phyloP scores from a whole-genome alignment of 2,329 filamentous ascomycete genomes.

The Tolypocladium ophioglossoides region DNA sequence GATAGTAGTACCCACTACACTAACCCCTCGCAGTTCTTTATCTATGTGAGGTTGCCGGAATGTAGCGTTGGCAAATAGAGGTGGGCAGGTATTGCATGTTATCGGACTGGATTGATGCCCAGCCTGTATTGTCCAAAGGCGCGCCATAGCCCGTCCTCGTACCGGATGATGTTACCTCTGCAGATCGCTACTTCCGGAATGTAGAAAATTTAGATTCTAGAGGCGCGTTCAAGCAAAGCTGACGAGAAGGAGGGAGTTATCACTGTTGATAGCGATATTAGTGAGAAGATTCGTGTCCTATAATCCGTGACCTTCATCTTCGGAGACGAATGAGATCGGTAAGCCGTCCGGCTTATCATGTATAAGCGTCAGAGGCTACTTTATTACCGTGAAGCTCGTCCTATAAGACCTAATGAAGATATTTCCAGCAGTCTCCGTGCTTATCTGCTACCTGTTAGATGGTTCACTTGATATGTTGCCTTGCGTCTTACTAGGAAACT shows the following conservation, averaged over 20 bases:
- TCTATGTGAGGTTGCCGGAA: not conserved
- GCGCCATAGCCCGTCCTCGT: not conserved
- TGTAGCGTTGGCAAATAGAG: not conserved
- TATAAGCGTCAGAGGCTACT: not conserved
- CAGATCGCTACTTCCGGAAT: not conserved
- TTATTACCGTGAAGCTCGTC: not conserved
- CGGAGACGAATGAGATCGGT: slow-evolving; percentile 1
- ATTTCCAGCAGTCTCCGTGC: not conserved
- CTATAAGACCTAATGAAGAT: not conserved
- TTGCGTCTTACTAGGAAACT: slow-evolving; percentile 1
- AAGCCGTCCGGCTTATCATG: not conserved
- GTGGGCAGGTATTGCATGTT: not conserved
- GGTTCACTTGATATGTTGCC: not conserved
- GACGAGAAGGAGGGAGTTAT: not conserved
- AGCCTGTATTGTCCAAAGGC: slow-evolving; percentile 1
- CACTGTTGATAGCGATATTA: not conserved
- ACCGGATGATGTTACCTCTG: not conserved
- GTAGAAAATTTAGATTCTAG: not conserved
- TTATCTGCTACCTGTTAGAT: slow-evolving; percentile 1
- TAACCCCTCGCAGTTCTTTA: not conserved
- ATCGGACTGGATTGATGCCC: not conserved
- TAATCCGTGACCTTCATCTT: not conserved
- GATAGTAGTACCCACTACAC: not conserved
- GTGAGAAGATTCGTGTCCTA: not conserved
- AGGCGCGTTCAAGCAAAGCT: not conserved